Conservation (phyloP, 2,329 filamentous ascomycete genomes). For the Colletotrichum magnum region DNA sequence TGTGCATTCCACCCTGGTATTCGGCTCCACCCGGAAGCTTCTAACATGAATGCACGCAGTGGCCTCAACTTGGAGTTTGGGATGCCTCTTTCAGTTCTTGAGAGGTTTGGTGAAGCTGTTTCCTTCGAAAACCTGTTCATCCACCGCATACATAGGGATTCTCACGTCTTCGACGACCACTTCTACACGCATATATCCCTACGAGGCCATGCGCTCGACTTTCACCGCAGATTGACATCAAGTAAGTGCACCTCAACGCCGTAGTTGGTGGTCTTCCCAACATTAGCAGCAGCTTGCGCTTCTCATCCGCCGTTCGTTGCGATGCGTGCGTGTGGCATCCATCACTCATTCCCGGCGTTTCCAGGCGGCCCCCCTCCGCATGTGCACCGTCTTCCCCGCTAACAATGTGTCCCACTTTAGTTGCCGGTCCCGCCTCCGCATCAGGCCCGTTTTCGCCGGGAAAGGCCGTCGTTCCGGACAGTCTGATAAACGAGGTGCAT, state of each 20-base stretch:
- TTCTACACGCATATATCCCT: slow-evolving; percentile 73
- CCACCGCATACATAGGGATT: not conserved
- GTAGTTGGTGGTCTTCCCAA: no score
- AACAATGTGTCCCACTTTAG: slow-evolving; percentile 21
- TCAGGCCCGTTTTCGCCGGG: slow-evolving; percentile 16
- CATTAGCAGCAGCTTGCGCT: no score
- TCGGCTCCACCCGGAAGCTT: not conserved
- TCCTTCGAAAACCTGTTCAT: slow-evolving; percentile 46
- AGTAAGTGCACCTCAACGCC: slow-evolving; percentile 55
- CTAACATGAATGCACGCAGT: slow-evolving; percentile 48
- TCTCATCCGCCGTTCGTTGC: no score
- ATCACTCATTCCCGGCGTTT: not conserved
- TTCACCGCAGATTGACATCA: slow-evolving; percentile 66
- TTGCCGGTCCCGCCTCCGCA: not conserved
- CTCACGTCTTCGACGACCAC: slow-evolving; percentile 67
- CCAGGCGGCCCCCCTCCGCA: not conserved
- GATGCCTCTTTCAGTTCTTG: slow-evolving; percentile 68
- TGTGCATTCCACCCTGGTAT: slow-evolving; percentile 35
- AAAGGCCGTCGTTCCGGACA: slow-evolving; percentile 29
- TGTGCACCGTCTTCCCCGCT: slow-evolving; percentile 10
- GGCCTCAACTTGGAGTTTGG: slow-evolving; percentile 71
- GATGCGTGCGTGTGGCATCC: no score
- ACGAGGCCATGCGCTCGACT: slow-evolving; percentile 64
- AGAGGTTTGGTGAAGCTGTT: slow-evolving; percentile 66
- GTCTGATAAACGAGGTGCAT: slow-evolving; percentile 56